A percentile compares a stretch with the other conserved stretches of the same genome.
Conservation (phyloP, 2,329 filamentous ascomycete genomes). For the Hymenotorrendiella dingleyae region DNA sequence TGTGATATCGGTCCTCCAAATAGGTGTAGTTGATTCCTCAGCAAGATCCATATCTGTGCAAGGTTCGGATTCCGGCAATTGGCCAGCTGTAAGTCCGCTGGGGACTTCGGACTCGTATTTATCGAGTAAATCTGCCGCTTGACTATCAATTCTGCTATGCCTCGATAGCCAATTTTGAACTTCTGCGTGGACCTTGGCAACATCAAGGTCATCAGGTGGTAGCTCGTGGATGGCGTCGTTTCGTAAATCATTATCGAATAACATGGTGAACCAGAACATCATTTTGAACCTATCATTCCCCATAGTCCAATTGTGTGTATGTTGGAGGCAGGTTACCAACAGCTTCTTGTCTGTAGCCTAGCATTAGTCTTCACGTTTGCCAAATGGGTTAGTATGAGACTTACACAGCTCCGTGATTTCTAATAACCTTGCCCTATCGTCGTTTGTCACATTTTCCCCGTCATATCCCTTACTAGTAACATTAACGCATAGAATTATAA, state of each 20-base stretch:
- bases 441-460: slow-evolving; percentile 53
- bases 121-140: slow-evolving; percentile 47
- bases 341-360: slow-evolving; percentile 53
- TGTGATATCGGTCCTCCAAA: slow-evolving; percentile 37
- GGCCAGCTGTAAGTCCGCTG: slow-evolving; percentile 29
- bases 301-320: slow-evolving; percentile 64
- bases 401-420: slow-evolving; percentile 61
- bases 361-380: neutral
- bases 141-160: slow-evolving; percentile 52
- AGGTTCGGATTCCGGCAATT: slow-evolving; percentile 17
- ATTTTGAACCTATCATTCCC: slow-evolving; percentile 66
- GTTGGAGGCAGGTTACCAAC: slow-evolving; percentile 58
- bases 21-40: slow-evolving; percentile 24
- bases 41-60: slow-evolving; percentile 12
- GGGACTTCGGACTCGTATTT: slow-evolving; percentile 42
- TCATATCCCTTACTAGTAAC: slow-evolving; percentile 64
- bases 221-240: slow-evolving; percentile 48
- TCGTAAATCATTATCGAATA: slow-evolving; percentile 52
- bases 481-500: slow-evolving; percentile 60
- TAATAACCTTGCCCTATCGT: slow-evolving; percentile 49
- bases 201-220: slow-evolving; percentile 43
- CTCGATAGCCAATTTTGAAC: slow-evolving; percentile 57
- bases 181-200: slow-evolving; percentile 53
- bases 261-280: slow-evolving; percentile 61
- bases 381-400: slow-evolving; percentile 19